Base-by-base conservation (phyloP, 495 filamentous ascomycete genomes). In the Lasiosphaeris hirsuta region DNA sequence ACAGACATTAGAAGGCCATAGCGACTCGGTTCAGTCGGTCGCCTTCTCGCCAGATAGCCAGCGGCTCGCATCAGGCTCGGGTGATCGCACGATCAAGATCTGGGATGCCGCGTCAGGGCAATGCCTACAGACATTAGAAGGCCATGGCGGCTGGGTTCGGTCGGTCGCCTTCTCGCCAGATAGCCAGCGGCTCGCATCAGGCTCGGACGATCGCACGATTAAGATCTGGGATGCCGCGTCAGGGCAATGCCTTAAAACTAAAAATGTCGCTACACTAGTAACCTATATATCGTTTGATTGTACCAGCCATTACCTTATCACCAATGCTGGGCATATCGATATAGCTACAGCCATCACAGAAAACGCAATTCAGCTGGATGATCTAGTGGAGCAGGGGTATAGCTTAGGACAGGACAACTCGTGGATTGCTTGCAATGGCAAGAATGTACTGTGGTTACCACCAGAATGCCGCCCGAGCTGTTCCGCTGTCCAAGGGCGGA, bases 401-500 rank as follows among this genome's bases (percentile, higher is more conserved):
- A 55, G 62, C 17, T 48, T 63, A 35, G 57, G 37, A 23, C 8
- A 45, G 45, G 52, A 58, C 38, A 10, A 17, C 33, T 64, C 52
- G 15, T 69, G 64, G 64, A 63, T 69, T 51, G 58, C 62, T 33
- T 61, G 48, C 39, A 58, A 51, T 51, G 48, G 56, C 56, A n/a
- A 57, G 54, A 63, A 63, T 19, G 59, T 59, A 33, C 19, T 68
- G 2, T 68, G 68, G 61, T 56, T 70, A 44, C 63, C 63, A 50
- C 18, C 51, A 1, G 61, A 66, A 46, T 65, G 69, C 57, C 63
- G 62, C 70, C 52, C 59, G 30, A 47, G 0, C 2, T 43, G 59
- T 42, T 51, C 14, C 18, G 47, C 48, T 10, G 41, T 57, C 47
- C 59, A 51, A 47, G 59, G 35, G 47, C 46, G 10, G 54, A 61